Evolutionary conservation across 2,329 filamentous ascomycete genomes (phyloP), one percentile per base, ranked within the genome.

Genomic region (Fusarium nematophilum): DNA sequence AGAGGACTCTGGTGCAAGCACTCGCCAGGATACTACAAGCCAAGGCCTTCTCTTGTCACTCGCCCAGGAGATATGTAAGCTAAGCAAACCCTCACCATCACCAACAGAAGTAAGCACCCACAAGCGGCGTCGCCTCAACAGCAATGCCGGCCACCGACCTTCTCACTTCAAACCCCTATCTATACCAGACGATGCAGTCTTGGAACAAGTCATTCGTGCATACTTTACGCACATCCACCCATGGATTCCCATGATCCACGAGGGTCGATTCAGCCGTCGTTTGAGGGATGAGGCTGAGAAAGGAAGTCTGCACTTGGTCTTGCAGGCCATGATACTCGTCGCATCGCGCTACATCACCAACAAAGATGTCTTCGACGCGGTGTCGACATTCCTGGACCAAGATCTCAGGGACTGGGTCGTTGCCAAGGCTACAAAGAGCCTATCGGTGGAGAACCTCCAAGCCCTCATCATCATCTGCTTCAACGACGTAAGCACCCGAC

Each of bases 181-280:
- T 26, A 14, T 48, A 2, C 39, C 44, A 2, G 29, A 59, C 10
- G 42, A 42, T 6, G 43, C 3, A 9, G 13, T 64, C 3, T 6
- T 75, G 1, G 55, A 71, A 9, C 49, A 63, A 11, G 40, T 74
- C 0, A 48, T 76, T 2, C 61, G 68, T n/a, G 65, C 72, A 5
- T 77, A 77, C 53, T 78, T 78, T 49, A 55, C 56, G 7, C 58
- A 68, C 10, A 68, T 77, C 2, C 76, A 78, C 34, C 76, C 76
- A 0, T 78, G 75, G 72, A 75, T 75, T n/a, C 75, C 74, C 0
- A 73, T 77, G 34, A 46, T 77, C 6, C 74, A 76, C 46, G 67
- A 75, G 46, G 62, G 48, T n/a, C 55, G 70, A 2, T 70, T 75
- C 18, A 67, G 68, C 1, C 44, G 48, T 10, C 65, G 70, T 2